These are phyloP conservation scores for Boletus pseudopeckii DNA, from an alignment of 768 basidiomycete species.

Conservation along the genomic window DNA sequence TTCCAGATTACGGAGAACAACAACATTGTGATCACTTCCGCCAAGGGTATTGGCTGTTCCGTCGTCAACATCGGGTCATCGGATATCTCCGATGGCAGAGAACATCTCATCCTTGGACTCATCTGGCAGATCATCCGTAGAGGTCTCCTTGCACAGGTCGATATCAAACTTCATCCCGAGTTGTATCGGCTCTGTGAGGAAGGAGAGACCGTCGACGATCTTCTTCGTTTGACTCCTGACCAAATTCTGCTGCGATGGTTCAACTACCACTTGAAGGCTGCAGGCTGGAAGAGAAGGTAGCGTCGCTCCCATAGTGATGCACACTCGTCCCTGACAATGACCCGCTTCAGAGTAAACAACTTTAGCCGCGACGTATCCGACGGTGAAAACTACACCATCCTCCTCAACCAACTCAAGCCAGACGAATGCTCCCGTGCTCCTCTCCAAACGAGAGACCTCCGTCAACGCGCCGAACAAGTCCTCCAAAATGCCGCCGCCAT, in stretches of 20 bases:
- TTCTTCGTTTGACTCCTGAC: conserved; percentile 90
- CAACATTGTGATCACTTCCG: conserved; percentile 98
- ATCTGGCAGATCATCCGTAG: conserved; percentile 99
- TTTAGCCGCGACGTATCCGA: conserved; percentile 97
- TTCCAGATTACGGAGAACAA: conserved; percentile 99
- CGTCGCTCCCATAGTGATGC: neutral
- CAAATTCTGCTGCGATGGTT: conserved; percentile 99
- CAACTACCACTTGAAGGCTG: conserved; percentile 96
- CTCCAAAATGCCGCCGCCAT: conserved; percentile 92
- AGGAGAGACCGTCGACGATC: conserved; percentile 94
- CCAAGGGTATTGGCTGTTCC: conserved; percentile 97
- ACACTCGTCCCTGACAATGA: neutral
- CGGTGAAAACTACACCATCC: conserved; percentile 95
- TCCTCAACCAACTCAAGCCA: conserved; percentile 94
- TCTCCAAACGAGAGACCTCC: conserved; percentile 78
- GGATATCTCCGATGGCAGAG: conserved; percentile 89
- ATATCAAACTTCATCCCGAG: conserved; percentile 98
- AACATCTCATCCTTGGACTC: conserved; percentile 94
- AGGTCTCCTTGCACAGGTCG: conserved; percentile 90
- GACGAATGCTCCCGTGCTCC: conserved; percentile 89
- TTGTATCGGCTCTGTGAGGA: conserved; percentile 94
- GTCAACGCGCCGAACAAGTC: conserved; percentile 87
- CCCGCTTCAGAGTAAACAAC: conserved; percentile 78
- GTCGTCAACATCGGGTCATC: conserved; percentile 97
- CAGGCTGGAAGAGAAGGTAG: conserved; percentile 84